Conservation (phyloP, 345 rosid species). For the Salix viminalis region DNA sequence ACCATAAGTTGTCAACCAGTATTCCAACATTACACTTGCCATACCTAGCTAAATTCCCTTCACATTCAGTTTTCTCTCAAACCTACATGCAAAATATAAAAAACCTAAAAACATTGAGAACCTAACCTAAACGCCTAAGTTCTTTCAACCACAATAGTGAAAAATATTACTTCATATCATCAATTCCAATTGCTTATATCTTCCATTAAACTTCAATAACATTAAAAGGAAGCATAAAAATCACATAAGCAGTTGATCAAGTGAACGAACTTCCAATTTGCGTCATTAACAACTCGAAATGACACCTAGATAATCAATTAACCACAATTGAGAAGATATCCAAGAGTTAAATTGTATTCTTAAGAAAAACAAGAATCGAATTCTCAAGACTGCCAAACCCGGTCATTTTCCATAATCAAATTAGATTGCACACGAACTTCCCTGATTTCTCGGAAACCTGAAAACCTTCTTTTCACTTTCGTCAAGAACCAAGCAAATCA, state of each 20-base stretch:
- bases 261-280: neutral
- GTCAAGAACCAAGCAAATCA: neutral
- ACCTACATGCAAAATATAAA: neutral
- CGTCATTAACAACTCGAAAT: neutral
- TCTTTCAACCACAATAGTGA: neutral
- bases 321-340: neutral
- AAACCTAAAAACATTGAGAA: too few species aligned
- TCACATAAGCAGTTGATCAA: too few species aligned
- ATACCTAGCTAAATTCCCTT: neutral
- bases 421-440: neutral
- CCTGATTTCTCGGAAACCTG: slow-evolving; percentile 6
- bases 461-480: neutral
- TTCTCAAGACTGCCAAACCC: neutral
- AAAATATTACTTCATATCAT: neutral
- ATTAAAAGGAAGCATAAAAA: neutral
- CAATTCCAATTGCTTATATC: neutral
- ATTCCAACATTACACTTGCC: too few species aligned
- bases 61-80: neutral
- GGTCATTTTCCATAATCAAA: neutral
- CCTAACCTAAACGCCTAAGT: neutral
- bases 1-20: neutral
- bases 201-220: neutral
- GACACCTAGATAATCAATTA: neutral
- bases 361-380: neutral
- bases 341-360: neutral